Evolutionary conservation across 768 basidiomycete genomes (phyloP).

Genomic region (Psilocybe azurescens): DNA sequence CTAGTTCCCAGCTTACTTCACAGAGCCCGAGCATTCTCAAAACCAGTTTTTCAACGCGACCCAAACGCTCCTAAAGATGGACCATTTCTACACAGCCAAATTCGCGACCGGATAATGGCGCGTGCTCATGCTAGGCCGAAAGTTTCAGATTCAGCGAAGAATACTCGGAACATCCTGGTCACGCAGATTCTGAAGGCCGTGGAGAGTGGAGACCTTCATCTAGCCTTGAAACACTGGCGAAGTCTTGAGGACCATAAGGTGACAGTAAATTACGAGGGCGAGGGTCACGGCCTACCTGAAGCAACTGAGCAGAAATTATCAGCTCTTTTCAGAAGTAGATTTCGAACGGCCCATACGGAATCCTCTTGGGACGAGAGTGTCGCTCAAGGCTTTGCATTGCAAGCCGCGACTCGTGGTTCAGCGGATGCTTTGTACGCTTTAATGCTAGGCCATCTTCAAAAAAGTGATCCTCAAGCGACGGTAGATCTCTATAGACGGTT

Average conservation of each 20-base stretch:
- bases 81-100: conserved; percentile 24
- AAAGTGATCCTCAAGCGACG: conserved; percentile 44
- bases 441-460: conserved; percentile 51
- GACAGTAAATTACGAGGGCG: conserved; percentile 11
- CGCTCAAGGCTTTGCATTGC: conserved; percentile 54
- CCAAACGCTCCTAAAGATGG: conserved; percentile 14
- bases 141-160: conserved; percentile 20
- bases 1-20: conserved; percentile 41
- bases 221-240: conserved; percentile 22
- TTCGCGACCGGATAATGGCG: conserved; percentile 30
- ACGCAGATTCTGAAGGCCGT: conserved; percentile 20
- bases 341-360: neutral
- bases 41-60: conserved; percentile 5
- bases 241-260: conserved; percentile 16
- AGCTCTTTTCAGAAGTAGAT: conserved; percentile 9
- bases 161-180: conserved; percentile 22
- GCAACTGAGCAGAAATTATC: conserved; percentile 15
- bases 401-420: conserved; percentile 48
- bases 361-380: conserved; percentile 7
- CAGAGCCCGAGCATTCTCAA: conserved; percentile 22
- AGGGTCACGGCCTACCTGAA: conserved; percentile 19
- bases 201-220: conserved; percentile 13
- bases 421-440: conserved; percentile 53
- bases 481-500: conserved; percentile 46
- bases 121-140: conserved; percentile 22